phyloP scores from a whole-genome alignment of 768 basidiomycete species.

The Tephrocybe sp. region DNA sequence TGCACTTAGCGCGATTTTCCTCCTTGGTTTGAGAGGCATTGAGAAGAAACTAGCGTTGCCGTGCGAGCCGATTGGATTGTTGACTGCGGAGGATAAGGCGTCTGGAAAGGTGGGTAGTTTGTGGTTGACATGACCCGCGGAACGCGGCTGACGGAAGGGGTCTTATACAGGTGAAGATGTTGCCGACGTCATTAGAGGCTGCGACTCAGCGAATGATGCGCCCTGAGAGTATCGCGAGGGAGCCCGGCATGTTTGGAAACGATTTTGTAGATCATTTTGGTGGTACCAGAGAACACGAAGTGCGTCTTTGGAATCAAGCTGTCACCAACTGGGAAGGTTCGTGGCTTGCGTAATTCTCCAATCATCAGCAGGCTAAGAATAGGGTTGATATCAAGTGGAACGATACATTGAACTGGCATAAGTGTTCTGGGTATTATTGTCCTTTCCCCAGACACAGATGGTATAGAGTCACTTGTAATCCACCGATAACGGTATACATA shows the following conservation, averaged over 20 bases:
- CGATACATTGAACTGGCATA: slow-evolving; percentile 82
- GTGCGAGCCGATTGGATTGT: slow-evolving; percentile 65
- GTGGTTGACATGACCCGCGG: neutral
- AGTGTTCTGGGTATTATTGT: slow-evolving; percentile 11
- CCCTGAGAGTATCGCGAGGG: slow-evolving; percentile 76
- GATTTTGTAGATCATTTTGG: slow-evolving; percentile 94
- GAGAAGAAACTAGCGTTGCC: slow-evolving; percentile 67
- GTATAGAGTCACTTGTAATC: neutral
- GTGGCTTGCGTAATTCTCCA: slow-evolving; percentile 18
- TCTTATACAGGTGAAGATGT: slow-evolving; percentile 56
- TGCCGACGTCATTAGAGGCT: slow-evolving; percentile 75
- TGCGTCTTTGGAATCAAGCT: slow-evolving; percentile 80
- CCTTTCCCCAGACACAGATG: neutral
- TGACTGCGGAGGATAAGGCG: slow-evolving; percentile 53
- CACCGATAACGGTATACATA: too few relatives aligned
- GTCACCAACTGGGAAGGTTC: slow-evolving; percentile 94
- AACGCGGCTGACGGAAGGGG: slow-evolving; percentile 13
- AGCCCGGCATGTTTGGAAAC: slow-evolving; percentile 70
- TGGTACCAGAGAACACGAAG: slow-evolving; percentile 92
- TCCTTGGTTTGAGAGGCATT: slow-evolving; percentile 85
- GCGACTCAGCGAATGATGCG: slow-evolving; percentile 83
- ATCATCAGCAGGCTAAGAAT: neutral
- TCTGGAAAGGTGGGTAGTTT: slow-evolving; percentile 46
- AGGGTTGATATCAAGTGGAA: slow-evolving; percentile 51
- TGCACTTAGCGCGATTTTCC: slow-evolving; percentile 83